Evolutionary conservation across 2,329 filamentous ascomycete genomes (phyloP).

Genomic region (Pezicula carpinea): DNA sequence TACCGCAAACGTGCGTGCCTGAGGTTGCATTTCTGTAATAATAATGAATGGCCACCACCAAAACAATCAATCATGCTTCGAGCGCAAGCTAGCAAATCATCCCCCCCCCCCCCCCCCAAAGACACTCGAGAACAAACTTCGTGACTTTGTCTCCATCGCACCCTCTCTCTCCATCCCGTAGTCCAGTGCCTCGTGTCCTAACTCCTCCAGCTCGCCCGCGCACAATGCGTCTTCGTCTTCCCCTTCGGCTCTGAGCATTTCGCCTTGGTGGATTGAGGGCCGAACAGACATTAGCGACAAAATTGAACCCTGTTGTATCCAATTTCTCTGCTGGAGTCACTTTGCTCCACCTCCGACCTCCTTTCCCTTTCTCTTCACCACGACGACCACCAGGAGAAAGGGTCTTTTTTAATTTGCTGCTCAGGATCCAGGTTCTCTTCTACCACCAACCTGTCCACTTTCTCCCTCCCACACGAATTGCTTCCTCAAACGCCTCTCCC

Average conservation of each 20-base stretch:
- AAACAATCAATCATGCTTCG: too few relatives aligned
- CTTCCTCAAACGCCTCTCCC: slow-evolving; percentile 60
- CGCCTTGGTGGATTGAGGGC: not conserved
- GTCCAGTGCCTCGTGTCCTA: too few relatives aligned
- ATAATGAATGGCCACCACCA: too few relatives aligned
- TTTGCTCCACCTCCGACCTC: slow-evolving; percentile 7
- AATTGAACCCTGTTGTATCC: not conserved
- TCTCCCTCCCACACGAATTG: slow-evolving; percentile 46
- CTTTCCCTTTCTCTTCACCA: slow-evolving; percentile 11
- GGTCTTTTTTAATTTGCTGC: slow-evolving; percentile 7
- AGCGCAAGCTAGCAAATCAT: too few relatives aligned
- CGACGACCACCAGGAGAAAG: slow-evolving; percentile 7
- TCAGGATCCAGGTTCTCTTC: slow-evolving; percentile 1
- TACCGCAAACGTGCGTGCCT: too few relatives aligned
- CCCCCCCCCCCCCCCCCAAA: too few relatives aligned
- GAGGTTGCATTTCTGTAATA: too few relatives aligned
- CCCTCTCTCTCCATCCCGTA: too few relatives aligned
- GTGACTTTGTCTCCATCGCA: too few relatives aligned
- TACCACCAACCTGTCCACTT: slow-evolving; percentile 33
- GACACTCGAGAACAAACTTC: too few relatives aligned
- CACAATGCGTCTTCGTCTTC: too few relatives aligned
- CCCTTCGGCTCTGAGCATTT: not conserved
- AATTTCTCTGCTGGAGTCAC: slow-evolving; percentile 5
- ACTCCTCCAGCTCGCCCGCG: too few relatives aligned
- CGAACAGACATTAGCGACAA: not conserved